Base-by-base conservation (phyloP, 139 green algal genomes). In the Chlorella sorokiniana region DNA sequence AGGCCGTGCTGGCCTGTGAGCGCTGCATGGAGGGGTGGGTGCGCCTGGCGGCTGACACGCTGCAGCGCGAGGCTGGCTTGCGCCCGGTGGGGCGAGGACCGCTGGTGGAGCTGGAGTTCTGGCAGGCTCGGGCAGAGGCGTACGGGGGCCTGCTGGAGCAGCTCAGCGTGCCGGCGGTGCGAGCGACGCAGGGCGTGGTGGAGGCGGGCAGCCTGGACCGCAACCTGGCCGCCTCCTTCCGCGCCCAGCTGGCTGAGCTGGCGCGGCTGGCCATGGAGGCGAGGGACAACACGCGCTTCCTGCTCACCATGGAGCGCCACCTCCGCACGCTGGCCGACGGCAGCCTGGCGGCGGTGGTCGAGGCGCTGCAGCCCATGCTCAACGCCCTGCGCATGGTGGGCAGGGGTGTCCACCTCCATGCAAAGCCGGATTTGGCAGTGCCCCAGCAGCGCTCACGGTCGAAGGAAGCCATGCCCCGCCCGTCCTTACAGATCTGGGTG, bases 221-320 rank as follows among this genome's bases (percentile, higher is more conserved):
- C 42, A 94, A 92, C 70, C 86, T 97, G 51, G 75, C 97, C 69
- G 63, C 88, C 16, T 83, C 79, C 56, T 96, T 96, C 86, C 89
- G 88, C 65, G 81, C 84, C 11, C 92, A 93, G 70, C 75, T 85
- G 25, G n/a, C 33, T 0, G 83, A 87, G 52, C 69, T 93, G 10
- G 56, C 83, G 2, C 84, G 73, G 33, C 69, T 90, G 54, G 23
- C 45, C 11, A 31, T 81, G 83, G 95, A 98, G 83, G 89, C 94
- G 6, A 86, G 92, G 20, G 95, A 98, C 88, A 98, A 98, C 69
- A 89, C 97, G 63, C 97, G 97, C 89, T 98, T 98, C 81, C 86
- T 98, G 6, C 91, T 89, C 65, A 98, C 95, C 1, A 83, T 98
- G 40, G 95, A 98, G 86, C 89, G 95, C 9, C 95, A 98, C 89